Base-by-base conservation (phyloP, 345 rosid genomes). In the Corchorus capsularis region DNA sequence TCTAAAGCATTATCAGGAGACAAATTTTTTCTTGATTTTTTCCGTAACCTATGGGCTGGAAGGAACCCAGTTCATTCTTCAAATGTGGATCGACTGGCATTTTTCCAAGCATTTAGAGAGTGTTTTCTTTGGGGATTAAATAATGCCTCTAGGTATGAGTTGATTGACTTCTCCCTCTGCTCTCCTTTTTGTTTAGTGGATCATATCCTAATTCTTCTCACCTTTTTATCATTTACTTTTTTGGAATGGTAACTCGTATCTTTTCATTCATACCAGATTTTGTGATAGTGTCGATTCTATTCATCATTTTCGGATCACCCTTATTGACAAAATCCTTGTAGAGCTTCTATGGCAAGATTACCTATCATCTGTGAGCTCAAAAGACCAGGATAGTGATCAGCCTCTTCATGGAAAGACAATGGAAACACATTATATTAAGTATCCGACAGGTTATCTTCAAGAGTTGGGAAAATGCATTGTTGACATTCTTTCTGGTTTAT, bases 391-490 rank as follows among this genome's bases (percentile, higher is more conserved):
- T 73, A 77, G 73, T 53, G 63, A 55, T 82, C 71, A 55, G 47
- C 72, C 79, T 77, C 78, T 69, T 37, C 83, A 59, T 49, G 85
- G 72, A 52, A 88, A 86, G 80, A 63, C 77, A 43, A 72, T 70
- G 39, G 93, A 79, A 69, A 78, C 79, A 22, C 65, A 65, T 73
- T 79, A 82, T 78, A 60, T 72, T 66, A 83, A 78, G 74, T 69
- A 72, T 78, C 82, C 89, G 9, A 16, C 49, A 61, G 80, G 81
- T 75, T 89, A 85, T 83, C 72, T 80, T 73, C 82, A 87, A 76
- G 98, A 90, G 76, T 83, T 92, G 81, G 99, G 99, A 74, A 89
- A 86, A 80, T 93, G 97, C 83, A 89, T 93, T 64, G 9, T 89
- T 62, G 97, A 87, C 81, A 89, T 92, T 83, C 91, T 95, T 77